Base-by-base conservation (phyloP, 2,329 filamentous ascomycete genomes). In the Hypoxylon sp. region DNA sequence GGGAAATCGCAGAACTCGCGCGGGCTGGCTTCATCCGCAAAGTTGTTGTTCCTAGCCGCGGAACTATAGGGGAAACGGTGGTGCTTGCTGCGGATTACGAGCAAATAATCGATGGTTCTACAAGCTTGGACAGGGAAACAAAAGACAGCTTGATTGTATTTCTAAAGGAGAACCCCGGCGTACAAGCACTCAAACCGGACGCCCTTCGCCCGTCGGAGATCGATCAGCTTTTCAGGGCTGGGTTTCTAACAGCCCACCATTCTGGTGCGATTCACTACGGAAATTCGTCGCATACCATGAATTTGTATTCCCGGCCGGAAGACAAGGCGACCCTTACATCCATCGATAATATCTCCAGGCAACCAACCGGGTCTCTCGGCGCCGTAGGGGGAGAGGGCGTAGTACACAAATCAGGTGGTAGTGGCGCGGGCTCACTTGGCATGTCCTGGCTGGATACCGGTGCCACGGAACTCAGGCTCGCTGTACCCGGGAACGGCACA, bases 341-440 rank as follows among this genome's bases (percentile, higher is more conserved):
- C 2, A 82, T 93, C 8, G 86, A 89, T 39, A 85, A 83, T 27
- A 87, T 92, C 21, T 88, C 89, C 1, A 85, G 82, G 68, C 89
- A 90, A 21, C 88, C 91, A 4, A 91, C 92, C 0, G 92, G 92
- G 13, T 89, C 89, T 2, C 74, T 91, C 1, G 90, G 84, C 6
- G 91, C 92, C 1, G 88, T 93, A 0, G 92, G 92, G 1, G 91
- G 91, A 3, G 80, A 83, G n/a, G 87, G 87, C 19, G 90, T 88
- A 2, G 81, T 93, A 4, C 87, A 91, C 75, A 85, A 85, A 53
- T 87, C 85, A 2, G 91, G 91, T 15, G 91, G 91, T 3, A 80
- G 76, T 63, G 79, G 79, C 3, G 75, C 78, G 3, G 71, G 80
- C 2, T 82, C 84, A 67, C 81, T 80, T 68, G 81, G 78, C 44